Percentiles rank a stretch among this genome's conserved stretches.
phyloP scores from a whole-genome alignment of 495 filamentous ascomycete species.

The Parathielavia hyrcaniae region DNA sequence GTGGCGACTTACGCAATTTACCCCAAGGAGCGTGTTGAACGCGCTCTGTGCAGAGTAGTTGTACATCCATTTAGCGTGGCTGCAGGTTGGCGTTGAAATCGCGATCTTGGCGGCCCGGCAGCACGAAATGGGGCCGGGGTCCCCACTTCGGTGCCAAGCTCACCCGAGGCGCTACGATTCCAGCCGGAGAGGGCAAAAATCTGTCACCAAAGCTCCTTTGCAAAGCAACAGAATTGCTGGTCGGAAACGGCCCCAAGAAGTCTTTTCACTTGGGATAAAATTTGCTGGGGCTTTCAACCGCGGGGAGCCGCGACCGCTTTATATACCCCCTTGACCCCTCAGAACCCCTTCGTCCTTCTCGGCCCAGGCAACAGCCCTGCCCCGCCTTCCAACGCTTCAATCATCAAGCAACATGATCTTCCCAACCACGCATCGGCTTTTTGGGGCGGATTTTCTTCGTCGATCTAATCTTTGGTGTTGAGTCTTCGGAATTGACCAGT shows the following conservation, averaged over 20 bases:
- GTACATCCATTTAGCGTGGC: neutral
- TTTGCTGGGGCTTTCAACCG: slow-evolving; percentile 2
- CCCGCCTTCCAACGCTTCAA: neutral
- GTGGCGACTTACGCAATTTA: too few relatives aligned
- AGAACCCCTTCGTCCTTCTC: neutral
- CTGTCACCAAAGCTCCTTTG: neutral
- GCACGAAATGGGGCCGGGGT: slow-evolving; percentile 5
- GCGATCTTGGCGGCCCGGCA: slow-evolving; percentile 8
- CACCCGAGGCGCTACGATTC: neutral
- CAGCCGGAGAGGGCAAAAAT: neutral
- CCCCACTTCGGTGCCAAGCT: neutral
- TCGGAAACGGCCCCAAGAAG: neutral
- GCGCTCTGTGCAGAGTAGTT: neutral
- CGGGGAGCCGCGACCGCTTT: slow-evolving; percentile 1
- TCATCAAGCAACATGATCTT: too few relatives aligned
- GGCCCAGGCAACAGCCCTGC: slow-evolving; percentile 11
- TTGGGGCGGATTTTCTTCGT: neutral
- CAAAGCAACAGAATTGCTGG: neutral
- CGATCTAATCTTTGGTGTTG: neutral
- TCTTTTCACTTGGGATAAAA: slow-evolving; percentile 7
- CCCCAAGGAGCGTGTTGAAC: too few relatives aligned
- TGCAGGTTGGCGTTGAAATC: slow-evolving; percentile 8
- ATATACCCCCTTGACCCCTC: slow-evolving; percentile 18
- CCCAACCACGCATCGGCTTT: neutral
- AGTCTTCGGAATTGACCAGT: too few relatives aligned